Evolutionary conservation across 257 asterid species (phyloP).

Genomic region (Buddleja alternifolia): DNA sequence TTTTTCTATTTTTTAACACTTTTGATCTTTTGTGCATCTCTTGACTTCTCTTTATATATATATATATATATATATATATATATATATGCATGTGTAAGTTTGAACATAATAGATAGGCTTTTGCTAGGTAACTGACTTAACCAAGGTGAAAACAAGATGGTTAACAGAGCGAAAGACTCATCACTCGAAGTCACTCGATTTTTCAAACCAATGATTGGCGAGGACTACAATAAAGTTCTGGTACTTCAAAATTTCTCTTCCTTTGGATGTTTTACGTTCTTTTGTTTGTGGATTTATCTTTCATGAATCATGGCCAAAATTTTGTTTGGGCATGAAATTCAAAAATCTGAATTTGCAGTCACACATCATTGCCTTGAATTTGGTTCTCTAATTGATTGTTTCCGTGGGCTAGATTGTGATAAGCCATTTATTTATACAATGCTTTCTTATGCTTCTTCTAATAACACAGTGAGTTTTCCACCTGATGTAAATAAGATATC

Average conservation of each 20-base stretch:
- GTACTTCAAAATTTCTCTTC: conserved; percentile 21
- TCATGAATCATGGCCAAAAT: no score
- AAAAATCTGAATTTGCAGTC: not conserved
- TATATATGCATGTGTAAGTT: not conserved
- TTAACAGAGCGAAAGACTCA: not conserved
- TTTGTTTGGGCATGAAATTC: no score
- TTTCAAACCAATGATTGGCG: conserved; percentile 31
- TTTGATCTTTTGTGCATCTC: not conserved
- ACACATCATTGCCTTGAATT: not conserved
- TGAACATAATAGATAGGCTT: not conserved
- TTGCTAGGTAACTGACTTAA: not conserved
- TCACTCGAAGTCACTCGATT: conserved; percentile 23
- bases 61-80: not conserved
- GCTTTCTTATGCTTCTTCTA: not conserved
- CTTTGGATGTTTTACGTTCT: no score
- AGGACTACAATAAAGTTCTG: conserved; percentile 26
- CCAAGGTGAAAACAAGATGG: conserved; percentile 20
- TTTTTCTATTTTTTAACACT: not conserved
- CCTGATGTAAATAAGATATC: not conserved
- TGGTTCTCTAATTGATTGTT: not conserved
- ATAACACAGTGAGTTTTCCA: not conserved
- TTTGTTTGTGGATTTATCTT: not conserved
- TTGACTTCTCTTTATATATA: not conserved
- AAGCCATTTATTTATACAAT: not conserved
- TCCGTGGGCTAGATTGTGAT: not conserved